These are phyloP conservation scores for Dryas octopetala DNA, from an alignment of 306 rosid species.

Conservation along the genomic window DNA sequence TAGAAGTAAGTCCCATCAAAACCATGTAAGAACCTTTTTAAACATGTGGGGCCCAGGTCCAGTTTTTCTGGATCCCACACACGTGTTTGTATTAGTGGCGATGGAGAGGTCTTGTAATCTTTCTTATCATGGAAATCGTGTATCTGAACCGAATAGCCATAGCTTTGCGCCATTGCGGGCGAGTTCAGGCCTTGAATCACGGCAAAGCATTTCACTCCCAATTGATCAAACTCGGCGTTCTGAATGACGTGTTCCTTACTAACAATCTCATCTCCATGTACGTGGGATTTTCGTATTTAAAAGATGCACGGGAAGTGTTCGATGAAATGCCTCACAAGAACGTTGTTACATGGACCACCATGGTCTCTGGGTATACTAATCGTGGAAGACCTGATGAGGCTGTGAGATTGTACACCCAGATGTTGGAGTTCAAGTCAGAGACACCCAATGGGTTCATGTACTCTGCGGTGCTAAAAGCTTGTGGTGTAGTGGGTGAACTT, in stretches of 20 bases:
- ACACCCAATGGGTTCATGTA: slow-evolving; percentile 65
- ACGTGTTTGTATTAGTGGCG: background rate
- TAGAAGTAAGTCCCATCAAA: too few species aligned
- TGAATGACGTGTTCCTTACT: slow-evolving; percentile 47
- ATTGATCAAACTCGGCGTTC: slow-evolving; percentile 49
- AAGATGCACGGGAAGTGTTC: slow-evolving; percentile 57
- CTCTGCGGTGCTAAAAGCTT: slow-evolving; percentile 82
- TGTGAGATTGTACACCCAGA: slow-evolving; percentile 41
- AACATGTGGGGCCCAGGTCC: background rate
- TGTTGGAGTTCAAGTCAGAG: slow-evolving; percentile 48
- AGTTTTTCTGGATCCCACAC: background rate
- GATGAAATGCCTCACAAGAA: slow-evolving; percentile 69
- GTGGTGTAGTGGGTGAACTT: slow-evolving; percentile 52
- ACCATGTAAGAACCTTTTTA: too few species aligned
- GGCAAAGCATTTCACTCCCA: slow-evolving; percentile 66
- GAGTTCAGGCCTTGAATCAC: slow-evolving; percentile 39
- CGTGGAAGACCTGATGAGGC: slow-evolving; percentile 60
- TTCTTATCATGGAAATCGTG: slow-evolving; percentile 26
- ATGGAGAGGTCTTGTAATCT: background rate
- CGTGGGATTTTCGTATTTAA: slow-evolving; percentile 25
- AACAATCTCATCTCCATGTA: slow-evolving; percentile 64
- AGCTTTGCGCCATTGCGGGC: slow-evolving; percentile 58
- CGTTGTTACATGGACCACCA: slow-evolving; percentile 69
- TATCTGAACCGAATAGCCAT: slow-evolving; percentile 44
- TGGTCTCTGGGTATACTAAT: slow-evolving; percentile 65